Base-by-base conservation (phyloP, 371 early-diverging fungal species). In the Encephalitozoon romaleae region DNA sequence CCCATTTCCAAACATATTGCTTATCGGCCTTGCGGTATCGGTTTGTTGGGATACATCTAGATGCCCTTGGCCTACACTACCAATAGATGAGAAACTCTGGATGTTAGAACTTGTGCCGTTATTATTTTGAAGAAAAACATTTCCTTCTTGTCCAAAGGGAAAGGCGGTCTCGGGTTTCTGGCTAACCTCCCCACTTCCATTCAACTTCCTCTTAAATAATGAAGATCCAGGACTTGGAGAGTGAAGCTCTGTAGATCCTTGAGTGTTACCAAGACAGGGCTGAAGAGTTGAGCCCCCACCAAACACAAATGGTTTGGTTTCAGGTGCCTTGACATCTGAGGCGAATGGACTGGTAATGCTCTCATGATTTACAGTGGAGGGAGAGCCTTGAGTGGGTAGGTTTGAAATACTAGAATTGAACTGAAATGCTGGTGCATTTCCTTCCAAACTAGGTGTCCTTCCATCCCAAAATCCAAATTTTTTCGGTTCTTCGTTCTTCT, bases 401-500 rank as follows among this genome's bases (percentile, higher is more conserved):
- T 12, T 1, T 47, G 49, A 15, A 47, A 4, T 8, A 2, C 49
- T 15, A 2, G 49, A 47, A 21, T 21, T 8, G 8, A 47, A 47
- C 18, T 3, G n/a, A 21, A 47, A 47, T 15, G 15, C 21, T 2
- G 32, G n/a, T 11, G 12, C 4, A 59, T 59, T 34, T 25, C 15
- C 34, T n/a, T 59, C 11, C 59, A 59, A 8, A n/a, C 34, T 18
- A 15, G 21, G 28, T 1, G 38, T 59, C 59, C 30, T 59, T 32
- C 18, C 59, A 59, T 59, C 38, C 59, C 59, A 59, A 18, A 59
- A 59, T 38, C 59, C 59, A 59, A 59, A 59, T 5, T 5, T 30
- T 12, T 59, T 59, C 15, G 59, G 59, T 12, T 59, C 59, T 34
- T 59, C n/a, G 1, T 28, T 11, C n/a, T 54, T 32, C 32, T 28